Evolutionary conservation across 1,284 basidiomycete genomes (phyloP).

Genomic region (Trametes versicolor): DNA sequence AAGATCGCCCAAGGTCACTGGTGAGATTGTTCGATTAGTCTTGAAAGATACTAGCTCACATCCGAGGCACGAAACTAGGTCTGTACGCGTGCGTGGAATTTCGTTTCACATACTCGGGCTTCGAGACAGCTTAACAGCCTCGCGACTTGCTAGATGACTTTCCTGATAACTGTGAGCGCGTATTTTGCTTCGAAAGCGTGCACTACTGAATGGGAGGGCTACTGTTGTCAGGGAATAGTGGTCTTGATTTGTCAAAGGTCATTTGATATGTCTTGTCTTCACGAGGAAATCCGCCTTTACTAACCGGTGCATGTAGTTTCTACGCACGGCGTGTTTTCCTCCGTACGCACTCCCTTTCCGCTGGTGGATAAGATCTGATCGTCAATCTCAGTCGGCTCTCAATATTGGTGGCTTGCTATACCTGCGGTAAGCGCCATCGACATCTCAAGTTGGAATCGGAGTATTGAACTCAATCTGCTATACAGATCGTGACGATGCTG

Average conservation of each 20-base stretch:
- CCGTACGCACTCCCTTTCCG: background rate
- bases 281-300: too few relatives aligned
- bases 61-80: background rate
- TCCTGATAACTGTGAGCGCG: conserved; percentile 7
- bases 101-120: background rate
- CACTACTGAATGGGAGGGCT: background rate
- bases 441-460: background rate
- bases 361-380: too few relatives aligned
- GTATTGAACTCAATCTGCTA: background rate
- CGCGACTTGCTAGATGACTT: background rate
- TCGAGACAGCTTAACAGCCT: background rate
- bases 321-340: conserved; percentile 9
- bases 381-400: conserved; percentile 1
- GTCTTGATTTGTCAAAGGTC: conserved; percentile 9
- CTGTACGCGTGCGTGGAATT: conserved; percentile 1
- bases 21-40: background rate
- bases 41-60: background rate
- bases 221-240: background rate
- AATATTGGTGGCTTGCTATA: conserved; percentile 11
- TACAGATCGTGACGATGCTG: background rate
- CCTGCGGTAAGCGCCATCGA: conserved; percentile 6
- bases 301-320: background rate
- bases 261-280: background rate
- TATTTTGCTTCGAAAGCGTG: too few relatives aligned
- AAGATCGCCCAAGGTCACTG: background rate